Evolutionary conservation across 2,329 filamentous ascomycete genomes (phyloP).

Genomic region (Cordyceps sp.): DNA sequence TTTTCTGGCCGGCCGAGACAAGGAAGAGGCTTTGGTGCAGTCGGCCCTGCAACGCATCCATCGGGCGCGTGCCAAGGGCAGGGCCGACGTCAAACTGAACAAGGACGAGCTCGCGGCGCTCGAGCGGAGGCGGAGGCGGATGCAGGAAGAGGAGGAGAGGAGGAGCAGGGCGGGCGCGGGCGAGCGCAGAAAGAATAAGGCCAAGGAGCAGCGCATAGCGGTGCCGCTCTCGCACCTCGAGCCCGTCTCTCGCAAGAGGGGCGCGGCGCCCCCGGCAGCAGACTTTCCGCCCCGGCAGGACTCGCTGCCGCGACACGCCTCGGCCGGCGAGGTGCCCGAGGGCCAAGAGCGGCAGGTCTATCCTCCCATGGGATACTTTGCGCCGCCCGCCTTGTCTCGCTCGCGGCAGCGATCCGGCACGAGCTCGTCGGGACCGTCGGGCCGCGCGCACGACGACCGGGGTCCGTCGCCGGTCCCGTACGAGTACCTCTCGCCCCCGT

Average conservation of each 20-base stretch:
- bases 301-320: constrained; percentile 19
- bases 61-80: constrained; percentile 59
- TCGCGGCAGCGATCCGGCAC: constrained; percentile 25
- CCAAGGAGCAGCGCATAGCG: constrained; percentile 30
- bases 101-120: constrained; percentile 68
- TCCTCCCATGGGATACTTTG: constrained; percentile 34
- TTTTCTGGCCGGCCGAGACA: too few relatives aligned
- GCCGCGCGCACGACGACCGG: constrained; percentile 16
- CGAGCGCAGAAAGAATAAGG: constrained; percentile 21
- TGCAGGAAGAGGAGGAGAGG: constrained; percentile 43
- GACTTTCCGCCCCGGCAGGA: constrained; percentile 12
- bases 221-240: constrained; percentile 37
- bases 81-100: constrained; percentile 63
- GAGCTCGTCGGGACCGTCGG: constrained; percentile 20
- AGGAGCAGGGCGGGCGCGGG: constrained; percentile 37
- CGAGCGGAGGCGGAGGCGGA: constrained; percentile 47
- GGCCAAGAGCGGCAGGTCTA: constrained; percentile 18
- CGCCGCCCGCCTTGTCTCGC: constrained; percentile 25
- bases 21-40: constrained; percentile 62
- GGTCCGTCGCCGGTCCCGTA: constrained; percentile 29
- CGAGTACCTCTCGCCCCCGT: constrained; percentile 21
- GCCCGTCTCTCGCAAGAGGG: constrained; percentile 20
- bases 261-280: constrained; percentile 5
- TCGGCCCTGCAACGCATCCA: constrained; percentile 67
- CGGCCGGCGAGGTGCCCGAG: constrained; percentile 19